phyloP scores from a whole-genome alignment of 2,329 filamentous ascomycete species.

The Colletotrichum gloeosporioides region DNA sequence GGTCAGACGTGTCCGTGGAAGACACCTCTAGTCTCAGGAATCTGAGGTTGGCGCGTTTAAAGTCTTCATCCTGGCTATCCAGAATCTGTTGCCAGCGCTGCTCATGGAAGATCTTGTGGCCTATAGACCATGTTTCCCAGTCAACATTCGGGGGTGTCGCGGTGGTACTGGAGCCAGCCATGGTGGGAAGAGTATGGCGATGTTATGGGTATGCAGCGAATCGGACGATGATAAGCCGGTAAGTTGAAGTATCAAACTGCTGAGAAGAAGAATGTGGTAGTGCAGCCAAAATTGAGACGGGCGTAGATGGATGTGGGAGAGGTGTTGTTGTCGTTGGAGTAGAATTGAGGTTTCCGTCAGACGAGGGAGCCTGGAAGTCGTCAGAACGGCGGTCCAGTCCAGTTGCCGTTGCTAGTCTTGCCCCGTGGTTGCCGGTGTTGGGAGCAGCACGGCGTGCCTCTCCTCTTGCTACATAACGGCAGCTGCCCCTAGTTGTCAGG shows the following conservation, averaged over 20 bases:
- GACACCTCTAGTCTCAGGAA: neutral
- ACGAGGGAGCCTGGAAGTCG: neutral
- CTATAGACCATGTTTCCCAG: neutral
- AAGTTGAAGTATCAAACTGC: neutral
- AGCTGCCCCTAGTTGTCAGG: neutral
- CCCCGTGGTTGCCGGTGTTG: neutral
- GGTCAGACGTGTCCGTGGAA: neutral
- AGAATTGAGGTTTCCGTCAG: neutral
- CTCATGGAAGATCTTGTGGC: neutral
- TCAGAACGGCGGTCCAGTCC: neutral
- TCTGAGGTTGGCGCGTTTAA: neutral
- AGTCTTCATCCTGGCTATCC: neutral
- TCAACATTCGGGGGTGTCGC: fast-evolving
- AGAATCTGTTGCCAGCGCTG: neutral
- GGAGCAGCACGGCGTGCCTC: neutral
- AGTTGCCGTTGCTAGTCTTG: neutral
- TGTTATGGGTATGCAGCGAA: neutral
- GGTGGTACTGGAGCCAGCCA: neutral
- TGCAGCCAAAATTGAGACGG: neutral
- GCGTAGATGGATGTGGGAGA: neutral
- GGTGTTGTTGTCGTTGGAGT: neutral
- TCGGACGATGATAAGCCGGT: neutral
- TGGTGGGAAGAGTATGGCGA: neutral
- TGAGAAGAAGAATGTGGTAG: neutral
- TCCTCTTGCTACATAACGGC: neutral